phyloP scores from a whole-genome alignment of 768 basidiomycete genomes.

The Cyclocybe cylindracea region DNA sequence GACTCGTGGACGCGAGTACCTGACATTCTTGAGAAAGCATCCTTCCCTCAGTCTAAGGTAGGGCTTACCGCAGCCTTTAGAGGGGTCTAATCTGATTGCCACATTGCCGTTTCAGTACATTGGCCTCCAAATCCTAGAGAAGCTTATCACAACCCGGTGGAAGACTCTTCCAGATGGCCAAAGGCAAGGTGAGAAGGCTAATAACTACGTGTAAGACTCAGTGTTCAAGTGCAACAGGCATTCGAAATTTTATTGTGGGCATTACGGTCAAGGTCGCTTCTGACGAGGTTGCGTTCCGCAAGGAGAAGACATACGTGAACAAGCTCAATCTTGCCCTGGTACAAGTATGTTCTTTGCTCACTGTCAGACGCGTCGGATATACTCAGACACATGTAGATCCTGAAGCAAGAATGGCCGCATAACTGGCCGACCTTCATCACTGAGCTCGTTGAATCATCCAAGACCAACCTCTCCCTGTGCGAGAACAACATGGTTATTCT shows the following conservation, averaged over 20 bases:
- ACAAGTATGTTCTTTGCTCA: constrained; percentile 55
- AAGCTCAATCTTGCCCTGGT: constrained; percentile 97
- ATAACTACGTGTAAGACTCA: neutral
- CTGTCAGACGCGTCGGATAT: constrained; percentile 1
- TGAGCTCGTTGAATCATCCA: constrained; percentile 96
- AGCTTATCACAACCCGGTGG: constrained; percentile 93
- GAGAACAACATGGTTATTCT: constrained; percentile 99
- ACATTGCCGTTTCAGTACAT: constrained; percentile 67
- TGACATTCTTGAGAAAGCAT: constrained; percentile 83
- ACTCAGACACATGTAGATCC: constrained; percentile 59
- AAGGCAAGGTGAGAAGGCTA: constrained; percentile 65
- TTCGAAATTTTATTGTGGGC: constrained; percentile 94
- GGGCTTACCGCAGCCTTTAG: constrained; percentile 4
- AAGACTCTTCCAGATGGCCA: constrained; percentile 94
- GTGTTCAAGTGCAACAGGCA: constrained; percentile 50
- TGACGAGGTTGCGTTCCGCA: constrained; percentile 84
- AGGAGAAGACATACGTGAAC: constrained; percentile 93
- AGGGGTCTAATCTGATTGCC: constrained; percentile 9
- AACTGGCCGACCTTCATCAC: constrained; percentile 98
- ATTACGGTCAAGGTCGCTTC: constrained; percentile 92
- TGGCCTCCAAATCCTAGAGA: constrained; percentile 95
- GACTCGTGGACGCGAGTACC: constrained; percentile 98
- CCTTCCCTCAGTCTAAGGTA: constrained; percentile 87
- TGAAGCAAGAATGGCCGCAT: constrained; percentile 99
- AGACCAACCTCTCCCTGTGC: constrained; percentile 93